Base-by-base conservation (phyloP, 441 rosid species). In the Erysimum pusillum region DNA sequence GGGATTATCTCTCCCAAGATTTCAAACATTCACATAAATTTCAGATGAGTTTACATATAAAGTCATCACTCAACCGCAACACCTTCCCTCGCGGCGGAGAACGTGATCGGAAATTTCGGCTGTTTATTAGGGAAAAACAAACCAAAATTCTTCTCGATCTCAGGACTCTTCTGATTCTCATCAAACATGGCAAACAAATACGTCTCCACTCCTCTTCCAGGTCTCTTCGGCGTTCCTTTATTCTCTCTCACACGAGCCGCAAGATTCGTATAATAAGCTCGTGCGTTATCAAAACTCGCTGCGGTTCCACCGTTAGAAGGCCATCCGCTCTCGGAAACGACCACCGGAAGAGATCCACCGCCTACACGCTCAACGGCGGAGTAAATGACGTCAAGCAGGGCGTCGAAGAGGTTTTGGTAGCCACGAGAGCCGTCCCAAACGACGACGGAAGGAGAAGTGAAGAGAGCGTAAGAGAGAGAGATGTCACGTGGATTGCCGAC, bases 321-420 rank as follows among this genome's bases (percentile, higher is more conserved):
- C 93, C 93, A 89, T 3, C 93, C 93, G 10, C 86, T 87, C 80
- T 89, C 93, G 1, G 90, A 87, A 2, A 89, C 85, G 0, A 87
- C 91, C 34, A 89, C 81, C 0, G 74, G 58, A 14, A 89, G 57
- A 41, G 84, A 72, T 2, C 76, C 66, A 2, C 85, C 86, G 1
- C 83, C 82, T 0, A 81, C 58, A 5, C 70, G 75, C 38, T 87
- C 89, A 1, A 87, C 62, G 32, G 91, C 85, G 0, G 88, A 81
- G 77, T 83, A 79, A 14, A 87, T 31, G 0, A 76, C 75, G 12
- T 89, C 93, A 63, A 85, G 59, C 76, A 89, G 54, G 0, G 91
- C 91, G 52, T 89, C 91, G 12, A 89, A 89, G 13, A 89, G 87
- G 82, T 89, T 88, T 34, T 80, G 82, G 67, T 88, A 88, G 12